Evolutionary conservation across 192 early-diverging fungal genomes (phyloP), one percentile per base, ranked within the genome.

Genomic region (Rhizophagus sp.): DNA sequence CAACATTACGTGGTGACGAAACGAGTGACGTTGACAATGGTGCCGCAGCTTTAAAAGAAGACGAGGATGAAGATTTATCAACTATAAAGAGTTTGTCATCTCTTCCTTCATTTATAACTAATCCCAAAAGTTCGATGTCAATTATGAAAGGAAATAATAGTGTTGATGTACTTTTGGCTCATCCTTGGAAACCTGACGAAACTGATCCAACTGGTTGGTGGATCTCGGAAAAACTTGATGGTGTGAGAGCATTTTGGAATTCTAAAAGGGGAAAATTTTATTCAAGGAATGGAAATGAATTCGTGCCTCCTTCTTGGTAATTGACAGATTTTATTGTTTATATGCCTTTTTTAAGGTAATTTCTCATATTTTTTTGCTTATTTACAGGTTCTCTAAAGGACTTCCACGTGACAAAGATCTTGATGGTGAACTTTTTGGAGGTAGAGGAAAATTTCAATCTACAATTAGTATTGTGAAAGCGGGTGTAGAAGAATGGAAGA

Each of bases 361-460:
- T 27, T 15, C 10, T 68, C 33, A 19, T 33, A 67, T 30, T 62
- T 30, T 62, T 69, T 62, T 88, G 93, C 30, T 82, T 87, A n/a
- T 89, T 41, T 88, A 1, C 80, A 92, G 2, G 81, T 89, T 34
- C 90, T 91, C 15, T 91, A 93, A 82, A 79, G 79, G 47, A 93
- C 90, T 89, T 12, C 92, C 93, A 4, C 85, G 76, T 17, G 84
- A 91, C 50, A 82, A 88, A 70, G 87, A 84, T 30, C 84, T 94
- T 12, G 93, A 94, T 77, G 93, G 93, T 1, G 93, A 94, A 81
- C 90, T 94, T 25, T 94, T 90, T 81, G 80, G 76, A 22, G 93
- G 93, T n/a, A 85, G 92, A 0, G 89, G 89, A 22, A 82, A 85
- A 62, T 94, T 94, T 76, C 85, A 87, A 66, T 79, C 84, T 64